Evolutionary conservation across 495 filamentous ascomycete species (phyloP), one percentile per base, ranked within the genome.

Genomic region (Baudoinia panamericana): DNA sequence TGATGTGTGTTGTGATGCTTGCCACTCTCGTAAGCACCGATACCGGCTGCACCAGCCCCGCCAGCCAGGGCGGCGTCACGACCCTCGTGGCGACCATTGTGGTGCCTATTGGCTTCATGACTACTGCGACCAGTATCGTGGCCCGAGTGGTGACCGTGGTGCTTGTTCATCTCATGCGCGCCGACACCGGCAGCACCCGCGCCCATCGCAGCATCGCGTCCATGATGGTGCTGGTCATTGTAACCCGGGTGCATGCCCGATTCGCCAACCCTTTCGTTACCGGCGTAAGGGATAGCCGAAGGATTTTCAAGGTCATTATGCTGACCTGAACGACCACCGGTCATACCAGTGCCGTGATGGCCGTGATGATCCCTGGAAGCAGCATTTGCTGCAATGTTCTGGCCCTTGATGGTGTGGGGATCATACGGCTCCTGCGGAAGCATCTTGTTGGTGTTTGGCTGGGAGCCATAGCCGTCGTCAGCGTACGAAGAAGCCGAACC

Each of bases 1-100:
- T 20, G 5, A 18, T n/a, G n/a, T n/a, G n/a, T n/a, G n/a, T n/a
- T n/a, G 13, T 18, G 15, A 11, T 45, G 32, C 12, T 36, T 36
- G 30, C 32, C 19, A 16, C 18, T n/a, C 24, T 34, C 30, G 19
- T 34, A 22, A 30, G 36, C 36, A 19, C 27, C 40, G n/a, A 22
- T 15, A 2, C 24, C 46, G 1, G 16, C 20, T 8, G 46, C 43
- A 1, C 45, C 43, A 41, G 34, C 36, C 3, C 44, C 46, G 18
- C 46, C 46, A 27, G 34, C 45, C 7, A 48, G 4, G 19, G 45
- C 48, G 4, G 48, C 48, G 29, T 51, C 48, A 4, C 48, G 48
- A 12, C 48, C 46, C 18, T 57, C 51, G 34, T 58, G 57, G 27
- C 56, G 57, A 10, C 52, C 19, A 19, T 4, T 17, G 7, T 34